phyloP scores from a whole-genome alignment of 2,329 filamentous ascomycete species.

The Hypoxylon sp. region DNA sequence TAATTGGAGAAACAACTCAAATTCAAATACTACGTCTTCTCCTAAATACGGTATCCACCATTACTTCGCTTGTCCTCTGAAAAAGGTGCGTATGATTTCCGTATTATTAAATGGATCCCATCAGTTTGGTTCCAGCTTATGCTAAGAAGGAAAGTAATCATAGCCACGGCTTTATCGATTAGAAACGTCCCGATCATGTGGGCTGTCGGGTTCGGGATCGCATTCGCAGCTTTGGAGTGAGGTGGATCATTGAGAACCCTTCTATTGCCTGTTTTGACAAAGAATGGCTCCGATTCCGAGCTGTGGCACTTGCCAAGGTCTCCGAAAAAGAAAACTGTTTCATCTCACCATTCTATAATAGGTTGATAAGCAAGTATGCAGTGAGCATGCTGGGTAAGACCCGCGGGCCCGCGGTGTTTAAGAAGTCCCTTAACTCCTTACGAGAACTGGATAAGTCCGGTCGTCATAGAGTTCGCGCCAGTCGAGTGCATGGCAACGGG shows the following conservation, averaged over 20 bases:
- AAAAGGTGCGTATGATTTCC: too few species aligned
- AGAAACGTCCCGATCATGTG: background rate
- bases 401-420: constrained; percentile 2
- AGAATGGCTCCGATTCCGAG: constrained; percentile 17
- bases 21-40: too few species aligned
- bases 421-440: constrained; percentile 17
- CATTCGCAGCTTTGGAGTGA: background rate
- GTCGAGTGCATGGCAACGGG: background rate
- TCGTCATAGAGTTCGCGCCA: constrained; percentile 14
- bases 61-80: too few species aligned
- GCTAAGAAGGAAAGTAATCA: background rate
- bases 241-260: background rate
- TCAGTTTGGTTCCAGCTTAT: background rate
- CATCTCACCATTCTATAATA: background rate
- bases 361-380: constrained; percentile 5
- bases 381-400: constrained; percentile 6
- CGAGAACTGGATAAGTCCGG: constrained; percentile 11
- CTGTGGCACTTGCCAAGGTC: background rate
- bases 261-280: background rate
- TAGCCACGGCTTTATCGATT: background rate
- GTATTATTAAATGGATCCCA: too few species aligned
- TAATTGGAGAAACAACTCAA: too few species aligned
- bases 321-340: constrained; percentile 2
- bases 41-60: background rate
- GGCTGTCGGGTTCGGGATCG: background rate